Evolutionary conservation across 1,284 basidiomycete species (phyloP).

Genomic region (Coniferiporia weirii): DNA sequence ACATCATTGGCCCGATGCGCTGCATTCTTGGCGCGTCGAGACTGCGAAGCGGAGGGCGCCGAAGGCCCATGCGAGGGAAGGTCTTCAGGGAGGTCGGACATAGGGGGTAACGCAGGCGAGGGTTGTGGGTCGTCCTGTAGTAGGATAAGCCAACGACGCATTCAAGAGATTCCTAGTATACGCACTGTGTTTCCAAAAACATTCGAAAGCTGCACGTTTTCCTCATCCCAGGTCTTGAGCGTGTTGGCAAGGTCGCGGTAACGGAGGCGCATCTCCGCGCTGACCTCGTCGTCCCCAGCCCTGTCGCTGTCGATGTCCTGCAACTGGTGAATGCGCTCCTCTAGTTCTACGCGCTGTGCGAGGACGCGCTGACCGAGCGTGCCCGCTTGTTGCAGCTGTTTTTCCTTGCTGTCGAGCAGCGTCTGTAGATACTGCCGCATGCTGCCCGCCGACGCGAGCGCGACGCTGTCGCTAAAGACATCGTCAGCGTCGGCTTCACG

Average conservation of each 20-base stretch:
- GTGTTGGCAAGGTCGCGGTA: slow-evolving; percentile 77
- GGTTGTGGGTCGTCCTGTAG: slow-evolving; percentile 34
- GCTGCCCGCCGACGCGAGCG: slow-evolving; percentile 44
- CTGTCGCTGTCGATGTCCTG: slow-evolving; percentile 60
- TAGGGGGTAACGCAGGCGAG: slow-evolving; percentile 28
- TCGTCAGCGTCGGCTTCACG: background rate
- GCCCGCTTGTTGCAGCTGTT: slow-evolving; percentile 85
- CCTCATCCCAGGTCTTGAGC: slow-evolving; percentile 74
- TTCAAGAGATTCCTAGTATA: slow-evolving; percentile 20
- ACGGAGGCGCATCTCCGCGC: slow-evolving; percentile 61
- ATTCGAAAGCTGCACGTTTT: slow-evolving; percentile 76
- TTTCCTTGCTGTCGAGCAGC: slow-evolving; percentile 83
- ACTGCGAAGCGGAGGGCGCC: slow-evolving; percentile 60
- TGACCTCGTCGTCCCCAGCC: slow-evolving; percentile 55
- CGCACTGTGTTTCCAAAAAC: slow-evolving; percentile 66
- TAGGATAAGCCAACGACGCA: background rate
- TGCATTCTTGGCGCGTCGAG: slow-evolving; percentile 78
- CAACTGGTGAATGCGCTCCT: slow-evolving; percentile 78
- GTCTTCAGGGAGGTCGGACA: slow-evolving; percentile 36
- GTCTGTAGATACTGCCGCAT: slow-evolving; percentile 73
- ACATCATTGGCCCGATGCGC: slow-evolving; percentile 81
- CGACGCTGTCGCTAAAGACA: background rate
- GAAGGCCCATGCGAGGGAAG: slow-evolving; percentile 40
- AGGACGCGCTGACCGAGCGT: slow-evolving; percentile 88
- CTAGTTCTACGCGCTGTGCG: slow-evolving; percentile 86